Evolutionary conservation across 306 rosid species (phyloP).

Genomic region (Malus sieversii): DNA sequence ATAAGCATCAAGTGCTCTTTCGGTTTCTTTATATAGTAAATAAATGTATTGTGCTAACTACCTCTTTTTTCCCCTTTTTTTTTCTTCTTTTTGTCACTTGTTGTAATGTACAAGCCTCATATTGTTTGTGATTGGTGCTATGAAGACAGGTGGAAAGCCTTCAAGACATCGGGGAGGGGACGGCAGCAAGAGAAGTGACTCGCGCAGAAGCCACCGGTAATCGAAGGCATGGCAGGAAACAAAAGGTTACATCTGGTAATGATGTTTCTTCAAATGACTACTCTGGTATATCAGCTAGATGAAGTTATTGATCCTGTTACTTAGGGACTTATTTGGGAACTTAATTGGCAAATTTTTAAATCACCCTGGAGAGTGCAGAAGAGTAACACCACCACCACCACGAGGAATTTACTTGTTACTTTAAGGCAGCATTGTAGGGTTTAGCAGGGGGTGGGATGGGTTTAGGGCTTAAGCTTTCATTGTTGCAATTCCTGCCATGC

Average conservation of each 20-base stretch:
- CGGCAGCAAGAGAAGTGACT: slow-evolving; percentile 30
- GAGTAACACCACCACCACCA: too few relatives aligned
- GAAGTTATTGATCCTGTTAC: slow-evolving; percentile 2
- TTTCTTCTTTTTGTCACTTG: neutral
- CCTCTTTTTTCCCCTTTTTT: neutral
- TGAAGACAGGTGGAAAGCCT: slow-evolving; percentile 47
- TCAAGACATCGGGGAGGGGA: slow-evolving; percentile 32
- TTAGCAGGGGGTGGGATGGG: neutral
- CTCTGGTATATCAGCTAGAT: slow-evolving; percentile 34
- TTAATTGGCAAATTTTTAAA: neutral
- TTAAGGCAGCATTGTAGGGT: neutral
- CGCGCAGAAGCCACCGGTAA: slow-evolving; percentile 36
- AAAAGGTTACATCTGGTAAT: slow-evolving; percentile 37
- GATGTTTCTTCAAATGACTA: slow-evolving; percentile 36
- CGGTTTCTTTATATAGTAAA: neutral
- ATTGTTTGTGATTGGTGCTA: slow-evolving; percentile 3
- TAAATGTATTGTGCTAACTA: neutral
- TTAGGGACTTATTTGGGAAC: neutral
- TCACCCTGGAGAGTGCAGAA: neutral
- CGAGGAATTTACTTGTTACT: neutral
- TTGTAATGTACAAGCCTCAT: neutral
- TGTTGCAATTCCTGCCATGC: neutral
- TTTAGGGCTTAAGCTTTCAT: neutral
- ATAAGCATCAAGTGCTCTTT: neutral
- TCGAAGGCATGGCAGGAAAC: slow-evolving; percentile 32